Evolutionary conservation across 139 green algal genomes (phyloP).

Genomic region (Yamagishiella unicocca): DNA sequence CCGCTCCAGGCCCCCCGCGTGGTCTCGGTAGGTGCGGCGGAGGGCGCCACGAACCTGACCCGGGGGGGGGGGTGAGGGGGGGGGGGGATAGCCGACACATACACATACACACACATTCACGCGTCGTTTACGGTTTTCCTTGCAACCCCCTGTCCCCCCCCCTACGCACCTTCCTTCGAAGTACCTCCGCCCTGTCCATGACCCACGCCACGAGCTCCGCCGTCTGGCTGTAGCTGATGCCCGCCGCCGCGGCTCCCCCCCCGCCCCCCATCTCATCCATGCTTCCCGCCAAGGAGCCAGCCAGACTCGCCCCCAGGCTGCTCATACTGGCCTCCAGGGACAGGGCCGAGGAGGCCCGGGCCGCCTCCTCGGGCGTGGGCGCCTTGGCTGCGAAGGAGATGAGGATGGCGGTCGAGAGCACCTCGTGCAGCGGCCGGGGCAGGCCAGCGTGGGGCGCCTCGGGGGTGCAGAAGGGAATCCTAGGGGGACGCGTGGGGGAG

Average conservation of each 20-base stretch:
- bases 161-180: conserved; percentile 33
- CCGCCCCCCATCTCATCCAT: neutral
- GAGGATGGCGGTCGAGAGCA: conserved; percentile 17
- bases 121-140: neutral
- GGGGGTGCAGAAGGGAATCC: conserved; percentile 29
- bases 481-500: no score
- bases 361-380: neutral
- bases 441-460: conserved; percentile 21
- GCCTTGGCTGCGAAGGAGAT: neutral
- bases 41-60: conserved; percentile 33
- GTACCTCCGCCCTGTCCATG: conserved; percentile 51
- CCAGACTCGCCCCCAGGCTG: neutral
- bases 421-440: conserved; percentile 52
- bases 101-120: no score
- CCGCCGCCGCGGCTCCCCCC: neutral
- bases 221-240: conserved; percentile 38
- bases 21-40: conserved; percentile 29
- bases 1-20: conserved; percentile 37
- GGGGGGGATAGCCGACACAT: no score
- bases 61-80: neutral
- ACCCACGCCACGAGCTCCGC: conserved; percentile 43
- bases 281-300: neutral
- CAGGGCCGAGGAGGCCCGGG: no score
- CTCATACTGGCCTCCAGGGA: no score
- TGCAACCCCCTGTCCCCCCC: neutral